Conservation (phyloP, 2,329 filamentous ascomycete genomes). For the Colletotrichum sp. region DNA sequence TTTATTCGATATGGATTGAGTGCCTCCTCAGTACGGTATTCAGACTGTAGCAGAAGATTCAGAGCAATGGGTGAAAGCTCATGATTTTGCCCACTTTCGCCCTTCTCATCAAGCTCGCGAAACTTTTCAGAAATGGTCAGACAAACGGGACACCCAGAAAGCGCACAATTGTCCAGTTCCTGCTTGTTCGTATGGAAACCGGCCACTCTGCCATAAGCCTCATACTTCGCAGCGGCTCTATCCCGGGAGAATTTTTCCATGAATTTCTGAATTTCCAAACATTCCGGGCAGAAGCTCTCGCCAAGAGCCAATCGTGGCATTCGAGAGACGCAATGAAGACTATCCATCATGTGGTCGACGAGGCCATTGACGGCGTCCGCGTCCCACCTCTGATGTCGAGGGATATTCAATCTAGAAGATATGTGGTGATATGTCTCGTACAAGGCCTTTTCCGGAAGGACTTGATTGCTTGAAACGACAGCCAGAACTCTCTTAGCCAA, state of each 20-base stretch:
- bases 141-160: neutral
- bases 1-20: rapidly evolving
- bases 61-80: no score
- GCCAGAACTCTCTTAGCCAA: neutral
- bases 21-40: neutral
- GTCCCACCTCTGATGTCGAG: neutral
- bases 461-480: neutral
- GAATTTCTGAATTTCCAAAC: no score
- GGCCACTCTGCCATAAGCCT: rapidly evolving
- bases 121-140: neutral
- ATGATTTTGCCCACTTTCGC: neutral
- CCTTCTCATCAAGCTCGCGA: rapidly evolving
- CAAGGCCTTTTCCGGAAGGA: neutral
- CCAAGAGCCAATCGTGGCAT: neutral
- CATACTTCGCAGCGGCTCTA: neutral
- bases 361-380: neutral
- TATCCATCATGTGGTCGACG: rapidly evolving
- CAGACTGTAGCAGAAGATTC: no score
- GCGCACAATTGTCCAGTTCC: neutral
- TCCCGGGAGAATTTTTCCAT: rapidly evolving
- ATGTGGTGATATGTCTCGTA: neutral
- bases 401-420: rapidly evolving
- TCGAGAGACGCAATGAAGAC: rapidly evolving
- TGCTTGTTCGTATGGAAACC: neutral
- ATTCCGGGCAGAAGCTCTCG: rapidly evolving